Conservation (phyloP, 768 basidiomycete genomes). For the Leccinum obscurum region DNA sequence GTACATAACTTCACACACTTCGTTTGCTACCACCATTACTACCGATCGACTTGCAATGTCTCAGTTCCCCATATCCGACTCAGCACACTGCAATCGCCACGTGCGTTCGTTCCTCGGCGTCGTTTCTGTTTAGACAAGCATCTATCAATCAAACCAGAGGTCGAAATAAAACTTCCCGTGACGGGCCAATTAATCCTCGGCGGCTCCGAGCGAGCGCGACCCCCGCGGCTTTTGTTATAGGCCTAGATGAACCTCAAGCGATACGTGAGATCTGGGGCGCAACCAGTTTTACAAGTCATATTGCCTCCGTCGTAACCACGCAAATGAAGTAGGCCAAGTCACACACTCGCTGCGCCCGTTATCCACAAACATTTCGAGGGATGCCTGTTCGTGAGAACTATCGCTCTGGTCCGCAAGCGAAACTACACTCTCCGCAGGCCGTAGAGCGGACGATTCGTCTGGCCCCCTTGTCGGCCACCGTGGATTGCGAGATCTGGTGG, state of each 20-base stretch:
- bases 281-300: background rate
- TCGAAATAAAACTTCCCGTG: background rate
- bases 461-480: background rate
- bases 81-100: background rate
- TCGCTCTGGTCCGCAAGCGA: background rate
- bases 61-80: background rate
- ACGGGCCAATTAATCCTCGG: background rate
- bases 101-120: background rate
- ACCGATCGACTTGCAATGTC: background rate
- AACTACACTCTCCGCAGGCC: background rate
- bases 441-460: background rate
- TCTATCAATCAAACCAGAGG: background rate
- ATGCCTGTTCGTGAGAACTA: background rate
- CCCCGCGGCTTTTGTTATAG: background rate
- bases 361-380: background rate
- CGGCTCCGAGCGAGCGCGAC: background rate
- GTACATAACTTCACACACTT: background rate
- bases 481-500: background rate
- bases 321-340: background rate
- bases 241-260: background rate
- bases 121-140: background rate
- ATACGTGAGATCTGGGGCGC: background rate
- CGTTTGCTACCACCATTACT: background rate
- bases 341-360: background rate
- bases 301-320: background rate